Percentiles rank a stretch among this genome's conserved stretches.
These are phyloP conservation scores for Colletotrichum sp. DNA, from an alignment of 2,329 filamentous ascomycete species.

Conservation along the genomic window DNA sequence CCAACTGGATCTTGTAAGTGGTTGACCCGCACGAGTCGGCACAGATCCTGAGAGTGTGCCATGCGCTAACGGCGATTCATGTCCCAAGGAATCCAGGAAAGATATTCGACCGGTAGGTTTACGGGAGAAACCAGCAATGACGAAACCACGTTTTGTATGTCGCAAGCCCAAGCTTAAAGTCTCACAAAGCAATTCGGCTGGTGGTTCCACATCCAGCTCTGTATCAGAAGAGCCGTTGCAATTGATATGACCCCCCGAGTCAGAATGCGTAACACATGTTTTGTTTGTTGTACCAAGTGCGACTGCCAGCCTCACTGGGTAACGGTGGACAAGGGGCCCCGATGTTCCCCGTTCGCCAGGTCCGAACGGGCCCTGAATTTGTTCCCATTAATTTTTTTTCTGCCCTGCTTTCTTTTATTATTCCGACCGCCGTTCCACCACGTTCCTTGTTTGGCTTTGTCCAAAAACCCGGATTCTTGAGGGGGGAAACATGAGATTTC, in stretches of 20 bases:
- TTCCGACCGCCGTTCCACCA: background rate
- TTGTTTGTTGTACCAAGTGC: constrained; percentile 10
- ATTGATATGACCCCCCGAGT: background rate
- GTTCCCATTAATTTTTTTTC: background rate
- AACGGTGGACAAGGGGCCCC: background rate
- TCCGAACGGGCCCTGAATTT: background rate
- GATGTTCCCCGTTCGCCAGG: background rate
- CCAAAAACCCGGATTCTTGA: constrained; percentile 11
- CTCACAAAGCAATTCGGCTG: background rate
- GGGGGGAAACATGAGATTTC: constrained; percentile 1
- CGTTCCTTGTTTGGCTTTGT: constrained; percentile 14
- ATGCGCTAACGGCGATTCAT: background rate
- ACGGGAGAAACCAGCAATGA: constrained; percentile 9
- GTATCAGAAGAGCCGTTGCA: background rate
- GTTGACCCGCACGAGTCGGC: background rate
- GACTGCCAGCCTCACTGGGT: background rate
- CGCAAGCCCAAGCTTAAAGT: background rate
- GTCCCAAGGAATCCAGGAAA: constrained; percentile 13
- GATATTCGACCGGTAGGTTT: constrained; percentile 16
- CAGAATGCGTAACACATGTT: constrained; percentile 14
- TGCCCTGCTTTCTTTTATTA: constrained; percentile 13
- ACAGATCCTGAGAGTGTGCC: background rate
- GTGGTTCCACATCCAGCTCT: background rate
- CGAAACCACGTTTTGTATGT: constrained; percentile 16
- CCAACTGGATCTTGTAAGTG: background rate